Evolutionary conservation across 2,329 filamentous ascomycete genomes (phyloP).

Genomic region (Calonectria pauciramosa): DNA sequence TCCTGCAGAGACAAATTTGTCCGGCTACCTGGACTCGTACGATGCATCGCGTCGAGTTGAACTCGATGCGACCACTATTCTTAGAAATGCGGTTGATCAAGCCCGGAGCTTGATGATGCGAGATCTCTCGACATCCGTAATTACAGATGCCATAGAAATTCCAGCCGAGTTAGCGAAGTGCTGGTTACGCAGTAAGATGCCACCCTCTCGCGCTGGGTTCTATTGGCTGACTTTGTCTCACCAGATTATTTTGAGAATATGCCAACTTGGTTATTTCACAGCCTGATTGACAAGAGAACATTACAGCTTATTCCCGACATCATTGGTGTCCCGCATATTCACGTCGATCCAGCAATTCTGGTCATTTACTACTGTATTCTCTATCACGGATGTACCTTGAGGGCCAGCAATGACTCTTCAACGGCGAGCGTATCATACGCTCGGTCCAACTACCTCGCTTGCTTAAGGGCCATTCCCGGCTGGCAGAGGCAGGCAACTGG

Average conservation of each 20-base stretch:
- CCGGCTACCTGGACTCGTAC: constrained; percentile 24
- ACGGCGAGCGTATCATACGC: constrained; percentile 36
- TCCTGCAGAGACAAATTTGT: constrained; percentile 22
- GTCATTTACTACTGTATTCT: constrained; percentile 38
- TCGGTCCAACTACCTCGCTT: constrained; percentile 45
- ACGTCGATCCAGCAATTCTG: constrained; percentile 22
- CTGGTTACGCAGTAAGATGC: constrained; percentile 44
- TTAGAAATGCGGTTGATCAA: constrained; percentile 47
- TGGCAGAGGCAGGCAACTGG: constrained; percentile 51
- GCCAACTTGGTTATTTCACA: constrained; percentile 47
- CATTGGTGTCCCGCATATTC: constrained; percentile 18
- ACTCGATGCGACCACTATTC: constrained; percentile 44
- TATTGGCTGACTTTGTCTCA: background rate
- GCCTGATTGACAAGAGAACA: constrained; percentile 43
- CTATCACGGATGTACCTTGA: constrained; percentile 45
- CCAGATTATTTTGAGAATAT: constrained; percentile 47
- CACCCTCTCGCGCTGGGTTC: no score
- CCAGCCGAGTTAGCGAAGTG: constrained; percentile 45
- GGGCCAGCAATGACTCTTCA: constrained; percentile 35
- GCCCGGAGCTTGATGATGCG: constrained; percentile 45
- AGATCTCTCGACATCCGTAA: constrained; percentile 34
- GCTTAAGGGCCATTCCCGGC: constrained; percentile 45
- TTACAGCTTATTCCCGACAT: constrained; percentile 48
- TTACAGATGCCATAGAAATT: constrained; percentile 44
- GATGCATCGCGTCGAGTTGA: constrained; percentile 3